Base-by-base conservation (phyloP, 345 rosid species). In the Citrus australasica region DNA sequence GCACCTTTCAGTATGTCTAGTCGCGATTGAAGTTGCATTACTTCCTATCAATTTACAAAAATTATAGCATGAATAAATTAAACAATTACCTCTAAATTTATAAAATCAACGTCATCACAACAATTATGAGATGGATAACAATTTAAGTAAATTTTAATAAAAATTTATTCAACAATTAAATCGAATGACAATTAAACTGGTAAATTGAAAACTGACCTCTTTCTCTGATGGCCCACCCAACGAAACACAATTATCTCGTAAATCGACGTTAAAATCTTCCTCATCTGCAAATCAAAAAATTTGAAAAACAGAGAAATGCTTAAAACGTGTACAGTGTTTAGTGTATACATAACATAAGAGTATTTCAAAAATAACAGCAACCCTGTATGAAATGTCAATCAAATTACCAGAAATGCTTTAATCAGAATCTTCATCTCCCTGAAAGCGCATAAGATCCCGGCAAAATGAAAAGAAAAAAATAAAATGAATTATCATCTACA, bases 401-500 rank as follows among this genome's bases (percentile, higher is more conserved):
- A 63, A 42, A 22, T 81, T 87, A 90, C 97, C 98, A 8, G 97
- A 92, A 76, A 93, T 81, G 86, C 93, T 93, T 80, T 83, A 90
- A 79, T 88, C 95, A 40, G 92, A 89, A 83, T 86, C 92, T 25
- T 46, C 38, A 81, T 85, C 88, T 64, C 75, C 89, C 93, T 92
- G 74, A 55, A 67, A 60, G 10, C 17, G 13, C 69, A 40, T 3
- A 22, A 42, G 38, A 63, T n/a, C 73, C 63, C 30, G 19, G 5
- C 42, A 79, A 68, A 82, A 60, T 33, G 5, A 0, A 22, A 9
- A 32, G 35, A 35, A 56, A 38, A 28, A 22, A 60, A 25, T 7
- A 38, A 37, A 27, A 65, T 68, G 33, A 11, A 65, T 74, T 62
- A 68, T 24, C 42, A 24, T 2, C 9, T 69, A 38, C 0, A 32